phyloP scores from a whole-genome alignment of 306 rosid genomes.

The Castanopsis chinensis region DNA sequence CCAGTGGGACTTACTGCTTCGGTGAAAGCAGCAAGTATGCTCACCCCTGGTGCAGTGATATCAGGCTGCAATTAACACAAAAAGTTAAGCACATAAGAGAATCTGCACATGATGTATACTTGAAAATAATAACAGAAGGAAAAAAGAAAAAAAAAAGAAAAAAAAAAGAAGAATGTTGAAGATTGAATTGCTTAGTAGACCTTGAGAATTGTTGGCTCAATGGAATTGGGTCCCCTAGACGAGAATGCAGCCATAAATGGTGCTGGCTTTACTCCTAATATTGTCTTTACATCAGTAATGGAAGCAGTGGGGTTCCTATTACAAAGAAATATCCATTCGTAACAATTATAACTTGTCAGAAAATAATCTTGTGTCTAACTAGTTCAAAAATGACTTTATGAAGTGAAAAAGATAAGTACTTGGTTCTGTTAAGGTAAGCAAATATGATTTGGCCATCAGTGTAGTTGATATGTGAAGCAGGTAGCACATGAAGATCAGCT shows the following conservation, averaged over 20 bases:
- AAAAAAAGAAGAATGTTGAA: not conserved
- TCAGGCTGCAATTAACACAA: conserved; percentile 49
- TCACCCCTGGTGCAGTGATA: conserved; percentile 54
- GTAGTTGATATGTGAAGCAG: conserved; percentile 44
- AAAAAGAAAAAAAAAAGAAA: not conserved
- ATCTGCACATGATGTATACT: not conserved
- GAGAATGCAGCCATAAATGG: conserved; percentile 66
- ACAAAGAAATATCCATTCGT: not conserved
- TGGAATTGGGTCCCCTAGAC: conserved; percentile 59
- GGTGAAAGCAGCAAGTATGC: conserved; percentile 41
- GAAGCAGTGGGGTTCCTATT: conserved; percentile 51
- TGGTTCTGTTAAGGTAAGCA: conserved; percentile 42
- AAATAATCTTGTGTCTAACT: not conserved
- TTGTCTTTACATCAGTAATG: conserved; percentile 40
- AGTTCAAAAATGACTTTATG: not conserved
- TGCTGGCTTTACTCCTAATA: conserved; percentile 36
- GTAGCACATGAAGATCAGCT: conserved; percentile 50
- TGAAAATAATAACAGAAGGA: no score
- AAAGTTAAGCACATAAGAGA: not conserved
- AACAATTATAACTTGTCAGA: not conserved
- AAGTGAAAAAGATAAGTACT: conserved; percentile 29
- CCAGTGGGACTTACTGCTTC: conserved; percentile 19
- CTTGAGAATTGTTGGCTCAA: conserved; percentile 58
- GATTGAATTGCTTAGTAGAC: conserved; percentile 23
- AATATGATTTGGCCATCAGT: conserved; percentile 35